These are phyloP conservation scores for Fraxinus nigra DNA, from an alignment of 305 asterid genomes.

Conservation along the genomic window DNA sequence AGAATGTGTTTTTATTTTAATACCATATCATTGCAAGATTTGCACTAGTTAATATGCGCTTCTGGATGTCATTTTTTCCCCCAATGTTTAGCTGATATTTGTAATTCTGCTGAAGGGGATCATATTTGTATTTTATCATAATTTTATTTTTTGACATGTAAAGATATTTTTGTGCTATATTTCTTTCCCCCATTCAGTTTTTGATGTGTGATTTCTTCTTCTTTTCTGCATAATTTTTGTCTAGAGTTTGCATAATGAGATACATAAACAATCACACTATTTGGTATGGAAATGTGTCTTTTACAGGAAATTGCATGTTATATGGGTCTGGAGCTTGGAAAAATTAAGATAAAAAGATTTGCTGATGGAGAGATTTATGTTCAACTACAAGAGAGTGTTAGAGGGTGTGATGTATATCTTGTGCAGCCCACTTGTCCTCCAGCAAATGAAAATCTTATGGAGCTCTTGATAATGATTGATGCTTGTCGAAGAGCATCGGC, in stretches of 20 bases:
- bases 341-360: constrained; percentile 69
- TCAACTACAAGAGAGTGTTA: constrained; percentile 91
- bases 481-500: constrained; percentile 87
- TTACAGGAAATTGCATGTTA: constrained; percentile 91
- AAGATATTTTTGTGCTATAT: not conserved
- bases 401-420: constrained; percentile 90
- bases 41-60: not conserved
- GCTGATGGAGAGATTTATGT: constrained; percentile 96
- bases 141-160: not conserved
- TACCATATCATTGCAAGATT: not conserved
- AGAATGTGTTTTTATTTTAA: not conserved
- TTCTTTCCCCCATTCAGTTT: not conserved
- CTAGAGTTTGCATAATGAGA: not conserved
- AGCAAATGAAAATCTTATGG: constrained; percentile 94
- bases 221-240: not conserved
- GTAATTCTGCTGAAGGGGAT: not conserved
- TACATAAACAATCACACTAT: not conserved
- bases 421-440: constrained; percentile 94
- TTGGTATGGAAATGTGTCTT: constrained; percentile 17
- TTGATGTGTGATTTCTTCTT: not conserved
- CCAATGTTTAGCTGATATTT: not conserved
- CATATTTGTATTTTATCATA: too few species aligned
- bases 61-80: not conserved
- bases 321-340: constrained; percentile 90
- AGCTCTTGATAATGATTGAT: constrained; percentile 92